Evolutionary conservation across 768 basidiomycete species (phyloP), one percentile per base, ranked within the genome.

Genomic region (Auriscalpium microsporum): DNA sequence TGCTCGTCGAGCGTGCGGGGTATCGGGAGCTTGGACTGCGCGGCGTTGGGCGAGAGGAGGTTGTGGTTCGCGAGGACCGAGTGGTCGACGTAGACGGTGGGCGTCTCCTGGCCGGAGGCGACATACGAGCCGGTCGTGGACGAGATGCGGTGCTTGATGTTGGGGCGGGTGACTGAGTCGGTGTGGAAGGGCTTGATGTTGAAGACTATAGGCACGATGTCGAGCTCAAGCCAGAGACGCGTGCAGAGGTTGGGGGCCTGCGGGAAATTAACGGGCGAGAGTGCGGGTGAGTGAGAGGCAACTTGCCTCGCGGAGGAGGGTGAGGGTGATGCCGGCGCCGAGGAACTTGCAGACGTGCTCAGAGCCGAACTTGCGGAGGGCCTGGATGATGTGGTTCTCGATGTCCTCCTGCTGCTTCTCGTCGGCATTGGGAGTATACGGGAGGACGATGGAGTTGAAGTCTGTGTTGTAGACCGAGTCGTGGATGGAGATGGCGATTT

Each of bases 261-360:
- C 11, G 56, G 55, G 33, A 54, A 67, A 48, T 47, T 58, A 48
- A 57, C 51, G 42, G 53, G 68, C 54, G 47, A 55, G 33, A 55
- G 33, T 11, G 14, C 44, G 54, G 13, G 21, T 21, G 23, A 54
- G 11, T 44, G 36, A 10, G n/a, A 50, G 34, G 21, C 36, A 51
- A 61, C 66, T 42, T 52, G 85, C 86, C 75, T 89, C 87, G 63
- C 78, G 79, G 62, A 90, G 75, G 56, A 93, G 75, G 23, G 72
- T 66, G 52, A 89, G 69, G 42, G 90, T 87, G 55, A 93, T 78
- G 62, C 90, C 90, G 5, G 86, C 85, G 62, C 88, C 88, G 58
- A 91, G 76, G 75, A 92, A 90, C 74, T 91, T 90, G 79, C 88
- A 87, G 21, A 90, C 69, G 67, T 92, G 90, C 61, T 86, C 84